phyloP scores from a whole-genome alignment of 1,284 basidiomycete genomes.

The Paramarasmius palmivorus region DNA sequence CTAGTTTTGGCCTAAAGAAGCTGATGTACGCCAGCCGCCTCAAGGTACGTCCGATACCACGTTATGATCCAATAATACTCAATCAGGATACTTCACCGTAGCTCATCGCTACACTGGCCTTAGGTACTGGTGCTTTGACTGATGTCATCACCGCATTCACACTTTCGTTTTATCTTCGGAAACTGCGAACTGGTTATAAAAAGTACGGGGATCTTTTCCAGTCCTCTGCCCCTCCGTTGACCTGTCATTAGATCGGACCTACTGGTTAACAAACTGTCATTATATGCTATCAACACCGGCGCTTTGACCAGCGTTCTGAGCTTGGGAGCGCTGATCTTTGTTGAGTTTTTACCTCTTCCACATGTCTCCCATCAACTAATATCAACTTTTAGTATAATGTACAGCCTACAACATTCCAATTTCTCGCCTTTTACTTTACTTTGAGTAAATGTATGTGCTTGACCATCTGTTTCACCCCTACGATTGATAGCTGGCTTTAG shows the following conservation, averaged over 20 bases:
- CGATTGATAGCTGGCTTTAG: background rate
- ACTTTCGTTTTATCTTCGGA: constrained; percentile 12
- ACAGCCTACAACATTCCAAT: background rate
- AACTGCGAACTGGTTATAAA: constrained; percentile 13
- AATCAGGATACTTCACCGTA: background rate
- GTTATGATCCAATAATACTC: background rate
- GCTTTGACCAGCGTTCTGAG: background rate
- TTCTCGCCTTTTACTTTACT: background rate
- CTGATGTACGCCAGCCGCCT: constrained; percentile 4
- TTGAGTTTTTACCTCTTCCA: background rate
- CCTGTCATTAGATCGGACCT: constrained; percentile 9
- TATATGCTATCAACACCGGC: constrained; percentile 4
- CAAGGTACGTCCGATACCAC: constrained; percentile 6
- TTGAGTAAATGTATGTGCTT: background rate
- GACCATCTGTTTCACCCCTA: background rate
- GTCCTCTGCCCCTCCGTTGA: background rate
- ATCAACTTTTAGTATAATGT: background rate
- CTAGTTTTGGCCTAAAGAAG: constrained; percentile 10
- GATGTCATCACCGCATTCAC: constrained; percentile 14
- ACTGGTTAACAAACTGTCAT: constrained; percentile 7
- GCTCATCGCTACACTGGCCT: constrained; percentile 12
- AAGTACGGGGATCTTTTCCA: constrained; percentile 2
- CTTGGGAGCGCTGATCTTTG: background rate
- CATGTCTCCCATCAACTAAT: background rate
- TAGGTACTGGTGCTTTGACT: constrained; percentile 13